These are phyloP conservation scores for Wallacemonas sp. DNA, from an alignment of 208 protist genomes.

Conservation along the genomic window DNA sequence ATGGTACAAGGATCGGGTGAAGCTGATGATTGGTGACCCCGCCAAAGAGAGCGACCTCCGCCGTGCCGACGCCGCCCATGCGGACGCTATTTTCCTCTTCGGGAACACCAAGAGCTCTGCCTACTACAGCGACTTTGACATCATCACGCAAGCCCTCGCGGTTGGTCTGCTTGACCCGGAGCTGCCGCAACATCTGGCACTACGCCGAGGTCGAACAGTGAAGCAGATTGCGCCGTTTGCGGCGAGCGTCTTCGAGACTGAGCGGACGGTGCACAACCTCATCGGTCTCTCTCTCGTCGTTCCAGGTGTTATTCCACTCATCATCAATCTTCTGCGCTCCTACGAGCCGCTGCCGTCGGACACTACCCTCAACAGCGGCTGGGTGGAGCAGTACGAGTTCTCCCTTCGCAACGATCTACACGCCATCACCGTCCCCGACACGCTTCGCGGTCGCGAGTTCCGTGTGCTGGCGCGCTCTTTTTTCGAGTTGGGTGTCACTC, in stretches of 20 bases:
- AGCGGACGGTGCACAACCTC: constrained; percentile 70
- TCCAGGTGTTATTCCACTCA: constrained; percentile 73
- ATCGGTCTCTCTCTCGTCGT: constrained; percentile 68
- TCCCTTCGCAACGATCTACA: constrained; percentile 79
- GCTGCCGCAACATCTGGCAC: constrained; percentile 75
- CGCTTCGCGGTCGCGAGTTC: constrained; percentile 61
- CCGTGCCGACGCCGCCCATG: constrained; percentile 54
- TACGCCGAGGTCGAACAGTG: constrained; percentile 58
- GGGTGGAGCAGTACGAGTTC: constrained; percentile 85
- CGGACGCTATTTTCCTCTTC: constrained; percentile 84
- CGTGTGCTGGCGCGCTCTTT: constrained; percentile 49
- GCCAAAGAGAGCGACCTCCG: constrained; percentile 48
- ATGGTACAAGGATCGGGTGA: constrained; percentile 71
- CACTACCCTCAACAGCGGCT: constrained; percentile 43
- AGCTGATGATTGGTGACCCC: constrained; percentile 72
- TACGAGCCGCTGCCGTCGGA: constrained; percentile 71
- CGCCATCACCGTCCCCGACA: constrained; percentile 53
- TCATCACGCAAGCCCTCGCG: constrained; percentile 69
- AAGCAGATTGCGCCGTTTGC: constrained; percentile 64
- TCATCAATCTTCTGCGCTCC: constrained; percentile 80
- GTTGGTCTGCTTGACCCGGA: constrained; percentile 62
- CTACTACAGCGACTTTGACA: constrained; percentile 78
- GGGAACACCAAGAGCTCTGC: constrained; percentile 63
- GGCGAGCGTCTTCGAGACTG: constrained; percentile 68
- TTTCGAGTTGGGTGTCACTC: constrained; percentile 61